Evolutionary conservation across 1,139 yeast genomes (phyloP).

Genomic region (Nakaseomyces sp.): DNA sequence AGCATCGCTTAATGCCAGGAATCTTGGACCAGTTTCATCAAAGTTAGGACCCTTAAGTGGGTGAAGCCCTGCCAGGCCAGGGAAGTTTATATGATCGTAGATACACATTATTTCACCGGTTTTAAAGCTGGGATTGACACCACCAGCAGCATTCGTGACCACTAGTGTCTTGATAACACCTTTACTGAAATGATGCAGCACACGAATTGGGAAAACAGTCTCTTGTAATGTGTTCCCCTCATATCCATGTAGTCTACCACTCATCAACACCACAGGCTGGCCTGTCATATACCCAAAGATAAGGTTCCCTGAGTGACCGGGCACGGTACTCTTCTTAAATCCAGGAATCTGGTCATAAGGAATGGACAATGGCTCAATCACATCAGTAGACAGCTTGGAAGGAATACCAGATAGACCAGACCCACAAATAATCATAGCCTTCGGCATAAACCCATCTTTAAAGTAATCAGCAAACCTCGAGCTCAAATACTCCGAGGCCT

Average conservation of each 20-base stretch:
- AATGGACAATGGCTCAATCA: constrained; percentile 40
- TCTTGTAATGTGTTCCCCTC: constrained; percentile 80
- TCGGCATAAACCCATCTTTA: constrained; percentile 12
- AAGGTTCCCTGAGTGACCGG: constrained; percentile 81
- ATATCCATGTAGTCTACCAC: constrained; percentile 83
- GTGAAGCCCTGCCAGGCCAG: constrained; percentile 83
- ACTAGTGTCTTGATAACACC: constrained; percentile 50
- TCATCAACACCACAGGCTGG: constrained; percentile 86
- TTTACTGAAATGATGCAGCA: constrained; percentile 45
- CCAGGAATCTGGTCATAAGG: constrained; percentile 70
- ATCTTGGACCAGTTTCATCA: constrained; percentile 73
- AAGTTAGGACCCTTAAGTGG: constrained; percentile 86
- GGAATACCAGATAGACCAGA: constrained; percentile 90
- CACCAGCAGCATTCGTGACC: constrained; percentile 95
- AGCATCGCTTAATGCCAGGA: constrained; percentile 82
- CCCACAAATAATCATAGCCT: constrained; percentile 80
- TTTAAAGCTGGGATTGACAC: constrained; percentile 52
- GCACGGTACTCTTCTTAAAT: constrained; percentile 71
- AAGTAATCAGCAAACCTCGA: background rate
- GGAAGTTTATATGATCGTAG: constrained; percentile 79
- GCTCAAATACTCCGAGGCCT: constrained; percentile 3
- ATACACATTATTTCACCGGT: constrained; percentile 91
- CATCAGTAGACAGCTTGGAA: constrained; percentile 35
- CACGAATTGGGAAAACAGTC: constrained; percentile 80
- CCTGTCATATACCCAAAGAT: constrained; percentile 66